Percentiles rank a stretch among this genome's conserved stretches.
Conservation (phyloP, 2,329 filamentous ascomycete species). For the Ophiobolus disseminans region DNA sequence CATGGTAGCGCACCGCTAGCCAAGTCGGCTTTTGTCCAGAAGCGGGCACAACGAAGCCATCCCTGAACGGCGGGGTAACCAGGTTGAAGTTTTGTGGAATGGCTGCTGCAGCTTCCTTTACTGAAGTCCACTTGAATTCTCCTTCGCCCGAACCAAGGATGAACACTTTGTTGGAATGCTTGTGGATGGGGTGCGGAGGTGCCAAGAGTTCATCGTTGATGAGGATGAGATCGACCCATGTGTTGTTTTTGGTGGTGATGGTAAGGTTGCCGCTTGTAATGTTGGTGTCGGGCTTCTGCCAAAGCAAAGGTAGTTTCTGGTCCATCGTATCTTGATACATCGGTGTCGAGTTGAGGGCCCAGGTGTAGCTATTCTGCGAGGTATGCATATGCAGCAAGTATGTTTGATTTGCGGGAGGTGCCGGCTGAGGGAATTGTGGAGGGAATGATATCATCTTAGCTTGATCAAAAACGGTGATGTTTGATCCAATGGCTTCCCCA, state of each 20-base stretch:
- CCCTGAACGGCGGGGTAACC: slow-evolving; percentile 61
- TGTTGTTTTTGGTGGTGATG: slow-evolving; percentile 41
- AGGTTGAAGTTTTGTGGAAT: slow-evolving; percentile 64
- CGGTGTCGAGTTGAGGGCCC: slow-evolving; percentile 59
- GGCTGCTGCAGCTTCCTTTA: slow-evolving; percentile 59
- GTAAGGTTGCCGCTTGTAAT: slow-evolving; percentile 55
- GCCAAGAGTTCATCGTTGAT: slow-evolving; percentile 41
- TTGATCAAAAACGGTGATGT: slow-evolving; percentile 52
- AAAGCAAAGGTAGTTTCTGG: slow-evolving; percentile 56
- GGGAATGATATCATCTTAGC: slow-evolving; percentile 57
- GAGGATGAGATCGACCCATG: slow-evolving; percentile 45
- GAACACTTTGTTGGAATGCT: slow-evolving; percentile 68
- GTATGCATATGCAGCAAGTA: slow-evolving; percentile 43
- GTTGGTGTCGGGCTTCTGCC: slow-evolving; percentile 43
- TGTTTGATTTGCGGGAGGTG: no score
- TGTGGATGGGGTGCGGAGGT: slow-evolving; percentile 68
- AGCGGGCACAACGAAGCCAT: slow-evolving; percentile 54
- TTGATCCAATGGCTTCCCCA: slow-evolving; percentile 52
- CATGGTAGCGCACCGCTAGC: slow-evolving; percentile 56
- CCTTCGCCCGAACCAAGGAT: slow-evolving; percentile 60
- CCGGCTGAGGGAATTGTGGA: slow-evolving; percentile 45
- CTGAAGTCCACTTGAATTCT: slow-evolving; percentile 59
- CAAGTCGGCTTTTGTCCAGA: slow-evolving; percentile 36
- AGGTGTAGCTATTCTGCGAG: slow-evolving; percentile 57
- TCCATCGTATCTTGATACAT: slow-evolving; percentile 49